Base-by-base conservation (phyloP, 495 filamentous ascomycete species). In the Podospora didyma region DNA sequence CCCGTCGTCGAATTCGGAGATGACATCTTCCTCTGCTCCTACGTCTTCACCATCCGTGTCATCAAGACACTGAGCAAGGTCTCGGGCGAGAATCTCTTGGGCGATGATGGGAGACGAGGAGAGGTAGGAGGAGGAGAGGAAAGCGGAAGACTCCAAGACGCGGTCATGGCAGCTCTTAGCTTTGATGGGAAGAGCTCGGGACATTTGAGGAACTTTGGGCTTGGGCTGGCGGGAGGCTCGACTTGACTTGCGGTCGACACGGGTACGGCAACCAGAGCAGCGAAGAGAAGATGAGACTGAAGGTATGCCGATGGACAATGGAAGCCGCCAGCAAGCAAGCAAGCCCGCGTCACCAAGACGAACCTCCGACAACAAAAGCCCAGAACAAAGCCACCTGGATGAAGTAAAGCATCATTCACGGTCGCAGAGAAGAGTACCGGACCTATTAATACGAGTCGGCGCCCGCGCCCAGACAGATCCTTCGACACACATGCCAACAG, bases 1-100 rank as follows among this genome's bases (percentile, higher is more conserved):
- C 19, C 62, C 72, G 21, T 63, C 57, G 7, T 24, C 75, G 66
- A 35, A 76, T 73, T 22, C 80, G 81, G 22, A 37, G 46, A 24
- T 16, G 42, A n/a, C 6, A 34, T 50, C 48, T 3, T 31, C 11
- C 9, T 45, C 24, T 4, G 34, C 9, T 16, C 20, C 49, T 3
- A 7, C 24, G 19, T 20, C 35, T 11, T 51, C 31, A 16, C 16
- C 9, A 9, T 26, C 37, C 12, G 77, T 76, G 37, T 77, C 74
- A 21, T 73, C 73, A 42, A 57, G 62, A 21, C 26, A 77, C 23
- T 83, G 81, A 22, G 81, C 81, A 3, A 90, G 59, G 67, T 93
- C 89, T 26, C 82, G 79, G 3, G 85, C 85, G 68, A 92, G 81
- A 12, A 86, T 82, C 31, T 82, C 78, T 53, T 86, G 80, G 2